Base-by-base conservation (phyloP, 768 basidiomycete species). In the Leccinum uliginosum region DNA sequence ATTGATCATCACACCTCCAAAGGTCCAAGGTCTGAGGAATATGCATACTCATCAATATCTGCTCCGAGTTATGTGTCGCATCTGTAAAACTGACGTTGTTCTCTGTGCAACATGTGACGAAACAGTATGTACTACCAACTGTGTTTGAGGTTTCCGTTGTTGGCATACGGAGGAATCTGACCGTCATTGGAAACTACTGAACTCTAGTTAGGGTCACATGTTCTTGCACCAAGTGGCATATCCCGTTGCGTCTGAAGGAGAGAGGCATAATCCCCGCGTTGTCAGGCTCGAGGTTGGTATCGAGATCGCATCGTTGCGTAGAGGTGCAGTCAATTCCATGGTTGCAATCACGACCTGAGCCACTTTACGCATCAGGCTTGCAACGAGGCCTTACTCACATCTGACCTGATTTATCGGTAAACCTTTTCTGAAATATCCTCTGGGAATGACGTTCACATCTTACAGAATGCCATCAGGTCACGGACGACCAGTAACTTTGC, bases 121-220 rank as follows among this genome's bases (percentile, higher is more conserved):
- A 17, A 9, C 65, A 57, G 23, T 74, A 76, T n/a, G n/a, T n/a
- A n/a, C 57, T 73, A 74, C 67, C 15, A 34, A 15, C 76, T 77
- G 61, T 79, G 63, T 62, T 77, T 78, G 71, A 80, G 77, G 51
- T 72, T 67, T 21, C 78, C 76, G 30, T 76, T 73, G 24, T 69
- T 68, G 59, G 80, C 77, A 51, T 76, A 50, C 30, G 19, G 17
- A 47, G 26, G 26, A 17, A 27, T 38, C 14, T 5, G 11, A 34
- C 34, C 15, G 6, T 19, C 35, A 4, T 46, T 53, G 46, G 27
- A 19, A 35, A 14, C 21, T 53, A 12, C 32, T 3, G 45, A 19
- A 27, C 29, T 27, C 38, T 14, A 27, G 51, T 14, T 15, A 12
- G 26, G 26, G 30, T 32, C 12, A 12, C 30, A 21, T 45, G 50